Percentiles rank a stretch among this genome's conserved stretches.
Conservation (phyloP, 2,329 filamentous ascomycete genomes). For the Colletotrichum spaethianum region DNA sequence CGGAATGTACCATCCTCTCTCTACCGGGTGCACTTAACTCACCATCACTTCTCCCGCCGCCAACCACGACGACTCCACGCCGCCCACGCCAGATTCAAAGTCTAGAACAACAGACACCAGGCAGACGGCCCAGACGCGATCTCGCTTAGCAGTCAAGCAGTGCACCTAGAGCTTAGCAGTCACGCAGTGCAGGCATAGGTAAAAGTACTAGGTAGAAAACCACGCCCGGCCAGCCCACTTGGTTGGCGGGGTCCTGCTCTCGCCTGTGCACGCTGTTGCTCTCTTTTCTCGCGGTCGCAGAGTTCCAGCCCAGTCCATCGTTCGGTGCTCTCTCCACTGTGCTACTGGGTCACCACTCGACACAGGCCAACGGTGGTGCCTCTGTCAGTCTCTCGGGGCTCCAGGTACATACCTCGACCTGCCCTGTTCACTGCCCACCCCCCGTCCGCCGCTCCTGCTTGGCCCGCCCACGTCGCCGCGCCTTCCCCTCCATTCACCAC, state of each 20-base stretch:
- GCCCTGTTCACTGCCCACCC: background rate
- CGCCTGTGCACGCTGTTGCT: background rate
- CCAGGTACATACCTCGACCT: background rate
- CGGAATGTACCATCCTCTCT: background rate
- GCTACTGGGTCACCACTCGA: background rate
- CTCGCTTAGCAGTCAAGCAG: background rate
- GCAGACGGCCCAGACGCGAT: background rate
- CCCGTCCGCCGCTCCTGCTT: background rate
- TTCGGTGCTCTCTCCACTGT: conserved; percentile 11
- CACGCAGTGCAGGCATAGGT: background rate
- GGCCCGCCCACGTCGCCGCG: background rate
- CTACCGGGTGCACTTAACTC: background rate
- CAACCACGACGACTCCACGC: no score
- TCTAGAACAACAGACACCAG: background rate
- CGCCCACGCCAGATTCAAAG: no score
- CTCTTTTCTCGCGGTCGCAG: background rate
- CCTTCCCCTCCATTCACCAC: conserved; percentile 13
- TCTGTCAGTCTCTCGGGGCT: background rate
- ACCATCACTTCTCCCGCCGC: background rate
- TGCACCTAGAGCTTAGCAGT: no score
- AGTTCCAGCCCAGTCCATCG: conserved; percentile 38
- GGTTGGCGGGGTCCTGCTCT: background rate
- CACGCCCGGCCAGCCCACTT: background rate
- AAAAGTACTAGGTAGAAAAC: background rate
- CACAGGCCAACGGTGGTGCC: background rate